Conservation (phyloP, 2,329 filamentous ascomycete species). For the Domatiomyces catenatus region DNA sequence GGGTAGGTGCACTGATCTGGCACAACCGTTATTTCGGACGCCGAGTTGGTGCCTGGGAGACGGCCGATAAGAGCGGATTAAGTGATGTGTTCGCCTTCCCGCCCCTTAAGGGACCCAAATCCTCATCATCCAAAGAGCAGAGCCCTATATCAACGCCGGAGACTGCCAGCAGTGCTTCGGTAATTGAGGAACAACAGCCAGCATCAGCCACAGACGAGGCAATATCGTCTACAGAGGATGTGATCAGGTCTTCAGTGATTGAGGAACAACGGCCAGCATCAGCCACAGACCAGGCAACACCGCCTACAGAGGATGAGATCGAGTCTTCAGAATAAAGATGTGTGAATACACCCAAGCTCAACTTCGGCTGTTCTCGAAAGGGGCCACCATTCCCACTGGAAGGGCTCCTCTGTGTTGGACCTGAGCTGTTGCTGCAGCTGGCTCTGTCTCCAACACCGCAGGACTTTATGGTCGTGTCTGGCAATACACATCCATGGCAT, state of each 20-base stretch:
- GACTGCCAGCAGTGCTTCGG: conserved; percentile 8
- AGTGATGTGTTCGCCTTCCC: conserved; percentile 42
- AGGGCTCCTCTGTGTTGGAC: not conserved
- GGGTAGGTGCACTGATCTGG: conserved; percentile 84
- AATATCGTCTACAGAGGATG: not conserved
- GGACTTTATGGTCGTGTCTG: too few relatives aligned
- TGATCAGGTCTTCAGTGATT: conserved; percentile 9
- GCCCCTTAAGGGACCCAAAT: conserved; percentile 30
- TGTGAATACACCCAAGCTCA: not conserved
- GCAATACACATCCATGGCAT: too few relatives aligned
- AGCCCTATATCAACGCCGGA: conserved; percentile 12
- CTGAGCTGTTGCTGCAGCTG: not conserved
- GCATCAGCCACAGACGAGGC: too few relatives aligned
- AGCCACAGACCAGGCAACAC: too few relatives aligned
- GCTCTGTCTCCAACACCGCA: too few relatives aligned
- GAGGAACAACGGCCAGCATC: too few relatives aligned
- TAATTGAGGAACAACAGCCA: conserved; percentile 13
- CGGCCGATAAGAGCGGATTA: conserved; percentile 31
- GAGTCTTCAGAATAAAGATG: not conserved
- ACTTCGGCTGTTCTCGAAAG: not conserved
- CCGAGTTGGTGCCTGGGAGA: conserved; percentile 36
- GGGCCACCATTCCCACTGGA: not conserved
- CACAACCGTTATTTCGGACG: conserved; percentile 34
- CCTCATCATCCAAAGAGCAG: conserved; percentile 10
- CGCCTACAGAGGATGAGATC: not conserved